Evolutionary conservation across 2,329 filamentous ascomycete genomes (phyloP).

Genomic region (Lecanicillium sp.): DNA sequence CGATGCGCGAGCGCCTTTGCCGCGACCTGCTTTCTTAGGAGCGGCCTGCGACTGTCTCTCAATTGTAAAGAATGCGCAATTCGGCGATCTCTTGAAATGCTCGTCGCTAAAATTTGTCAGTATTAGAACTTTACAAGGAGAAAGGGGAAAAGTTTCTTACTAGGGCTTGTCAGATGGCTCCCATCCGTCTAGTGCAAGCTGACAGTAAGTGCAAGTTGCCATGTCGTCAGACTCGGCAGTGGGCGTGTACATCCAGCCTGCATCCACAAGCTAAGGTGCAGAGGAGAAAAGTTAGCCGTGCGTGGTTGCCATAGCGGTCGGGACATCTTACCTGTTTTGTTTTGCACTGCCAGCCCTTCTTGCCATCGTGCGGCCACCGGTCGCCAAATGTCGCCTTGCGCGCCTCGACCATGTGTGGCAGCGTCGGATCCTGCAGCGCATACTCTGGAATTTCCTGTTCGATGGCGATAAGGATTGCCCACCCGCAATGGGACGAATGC

Average conservation of each 20-base stretch:
- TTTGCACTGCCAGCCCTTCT: constrained; percentile 85
- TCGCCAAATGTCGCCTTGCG: constrained; percentile 76
- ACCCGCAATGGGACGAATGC: constrained; percentile 76
- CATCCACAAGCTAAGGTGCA: constrained; percentile 75
- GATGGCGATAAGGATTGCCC: constrained; percentile 66
- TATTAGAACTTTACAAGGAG: background rate
- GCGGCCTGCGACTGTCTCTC: constrained; percentile 44
- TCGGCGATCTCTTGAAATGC: constrained; percentile 69
- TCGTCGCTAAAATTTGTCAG: constrained; percentile 58
- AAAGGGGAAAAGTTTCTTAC: constrained; percentile 37
- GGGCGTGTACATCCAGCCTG: constrained; percentile 91
- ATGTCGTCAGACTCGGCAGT: constrained; percentile 78
- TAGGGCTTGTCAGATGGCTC: constrained; percentile 85
- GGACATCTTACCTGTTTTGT: constrained; percentile 61
- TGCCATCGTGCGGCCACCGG: constrained; percentile 82
- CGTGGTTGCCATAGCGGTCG: too few species aligned
- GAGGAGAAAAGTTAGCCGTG: too few species aligned
- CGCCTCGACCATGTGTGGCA: constrained; percentile 64
- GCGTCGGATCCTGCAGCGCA: constrained; percentile 64
- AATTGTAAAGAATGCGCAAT: constrained; percentile 77
- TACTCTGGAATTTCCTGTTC: constrained; percentile 56
- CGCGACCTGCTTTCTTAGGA: constrained; percentile 48
- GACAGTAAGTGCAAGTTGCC: constrained; percentile 86
- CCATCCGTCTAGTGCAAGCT: constrained; percentile 87
- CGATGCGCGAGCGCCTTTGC: constrained; percentile 51